Evolutionary conservation across 176 grass and related monocot genomes (phyloP), one percentile per base, ranked within the genome.

Genomic region (Secale cereale): DNA sequence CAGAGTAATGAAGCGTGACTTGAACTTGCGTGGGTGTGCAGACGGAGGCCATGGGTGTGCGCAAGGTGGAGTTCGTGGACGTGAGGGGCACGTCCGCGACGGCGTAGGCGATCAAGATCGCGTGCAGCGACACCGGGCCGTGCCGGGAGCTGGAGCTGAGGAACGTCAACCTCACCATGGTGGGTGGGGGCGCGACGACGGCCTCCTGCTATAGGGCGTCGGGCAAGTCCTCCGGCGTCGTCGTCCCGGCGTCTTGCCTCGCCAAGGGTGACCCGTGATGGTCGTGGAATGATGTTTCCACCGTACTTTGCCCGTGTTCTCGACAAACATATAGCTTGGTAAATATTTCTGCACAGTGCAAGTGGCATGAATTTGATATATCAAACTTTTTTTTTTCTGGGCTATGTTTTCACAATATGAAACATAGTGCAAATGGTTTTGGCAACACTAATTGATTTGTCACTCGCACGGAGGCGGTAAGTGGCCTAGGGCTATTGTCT

Each of bases 1-100:
- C 52, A 16, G 22, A 78, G 6, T 0, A 41, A 33, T 66, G 25
- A 59, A 52, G 0, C 25, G 15, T 62, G 17, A 27, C 8, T n/a
- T 30, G 3, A 46, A 65, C 57, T 22, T 30, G 0, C 9, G 22
- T 19, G 23, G 3, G 36, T 22, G 1, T 70, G 80, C 86, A 94
- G 90, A 88, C 93, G 13, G 54, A 50, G 82, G 90, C 93, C 10
- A 88, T 95, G 81, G 78, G 71, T 86, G 88, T 90, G 83, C 65
- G 81, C 16, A 77, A 85, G 72, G 79, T 95, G 36, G 84, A 71
- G 79, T 95, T 95, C 65, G 65, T 78, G 6, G 73, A 40, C 77
- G 84, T 92, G 19, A 82, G 82, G 23, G 93, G 93, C 78, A 92
- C 90, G 63, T 92, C 93, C 54, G 88, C 93, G 68, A 95, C 88